Evolutionary conservation across 768 basidiomycete genomes (phyloP).

Genomic region (Clitopilus hobsonii): DNA sequence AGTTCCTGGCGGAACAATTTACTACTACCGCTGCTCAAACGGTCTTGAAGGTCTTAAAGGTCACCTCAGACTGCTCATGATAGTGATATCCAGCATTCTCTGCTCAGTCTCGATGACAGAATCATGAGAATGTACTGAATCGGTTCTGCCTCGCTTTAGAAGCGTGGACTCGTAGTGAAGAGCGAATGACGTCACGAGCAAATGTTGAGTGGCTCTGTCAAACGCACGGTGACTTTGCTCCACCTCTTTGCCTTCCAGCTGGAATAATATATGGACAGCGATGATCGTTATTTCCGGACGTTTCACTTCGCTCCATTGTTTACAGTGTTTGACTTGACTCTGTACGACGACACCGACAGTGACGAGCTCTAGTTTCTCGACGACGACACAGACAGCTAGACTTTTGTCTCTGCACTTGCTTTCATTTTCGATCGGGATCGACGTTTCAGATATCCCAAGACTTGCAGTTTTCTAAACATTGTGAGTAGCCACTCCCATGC

Average conservation of each 20-base stretch:
- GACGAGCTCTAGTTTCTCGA: not conserved
- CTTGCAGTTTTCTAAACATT: not conserved
- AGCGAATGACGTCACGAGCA: too few species aligned
- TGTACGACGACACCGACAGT: not conserved
- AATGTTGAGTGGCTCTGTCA: too few species aligned
- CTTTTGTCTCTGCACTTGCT: not conserved
- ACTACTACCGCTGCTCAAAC: not conserved
- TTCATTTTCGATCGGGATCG: not conserved
- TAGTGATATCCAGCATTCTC: too few species aligned
- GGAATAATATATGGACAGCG: not conserved
- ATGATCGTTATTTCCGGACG: not conserved
- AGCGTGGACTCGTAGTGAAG: too few species aligned
- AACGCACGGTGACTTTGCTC: too few species aligned
- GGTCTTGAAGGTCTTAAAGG: too few species aligned
- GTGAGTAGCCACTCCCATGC: not conserved
- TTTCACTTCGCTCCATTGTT: not conserved
- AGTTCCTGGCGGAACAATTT: not conserved
- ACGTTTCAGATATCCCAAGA: not conserved
- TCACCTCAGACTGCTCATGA: too few species aligned
- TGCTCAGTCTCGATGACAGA: too few species aligned
- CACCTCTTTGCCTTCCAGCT: too few species aligned
- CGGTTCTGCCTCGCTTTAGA: too few species aligned
- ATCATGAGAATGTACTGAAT: too few species aligned
- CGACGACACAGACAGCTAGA: not conserved
- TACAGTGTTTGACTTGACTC: not conserved